These are phyloP conservation scores for Chalciporus sphaerocephalus DNA, from an alignment of 768 basidiomycete species.

Conservation along the genomic window DNA sequence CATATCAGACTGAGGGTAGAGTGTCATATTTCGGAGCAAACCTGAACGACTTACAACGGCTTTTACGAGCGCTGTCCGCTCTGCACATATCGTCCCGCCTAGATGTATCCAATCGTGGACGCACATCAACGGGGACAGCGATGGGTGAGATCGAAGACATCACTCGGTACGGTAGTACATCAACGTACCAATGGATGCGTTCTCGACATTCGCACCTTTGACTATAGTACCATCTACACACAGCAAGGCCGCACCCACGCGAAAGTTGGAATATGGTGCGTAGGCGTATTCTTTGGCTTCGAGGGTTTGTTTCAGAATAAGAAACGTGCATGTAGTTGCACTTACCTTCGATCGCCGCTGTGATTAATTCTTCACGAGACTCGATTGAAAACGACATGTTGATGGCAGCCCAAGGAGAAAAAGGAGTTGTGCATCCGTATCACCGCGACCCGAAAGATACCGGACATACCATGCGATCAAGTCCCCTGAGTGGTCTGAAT, in stretches of 20 bases:
- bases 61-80: slow-evolving; percentile 92
- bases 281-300: slow-evolving; percentile 71
- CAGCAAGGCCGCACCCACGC: slow-evolving; percentile 86
- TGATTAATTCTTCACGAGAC: slow-evolving; percentile 48
- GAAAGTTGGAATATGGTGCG: slow-evolving; percentile 85
- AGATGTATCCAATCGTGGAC: background rate
- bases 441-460: background rate
- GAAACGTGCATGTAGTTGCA: background rate
- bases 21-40: background rate
- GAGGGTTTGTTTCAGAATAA: background rate
- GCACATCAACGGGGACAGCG: background rate
- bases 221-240: slow-evolving; percentile 66
- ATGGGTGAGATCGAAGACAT: background rate
- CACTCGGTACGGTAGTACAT: no score
- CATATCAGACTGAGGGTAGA: background rate
- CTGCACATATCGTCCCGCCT: slow-evolving; percentile 93
- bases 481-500: no score
- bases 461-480: no score
- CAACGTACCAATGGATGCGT: slow-evolving; percentile 88
- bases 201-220: slow-evolving; percentile 90
- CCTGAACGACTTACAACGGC: slow-evolving; percentile 59
- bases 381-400: slow-evolving; percentile 33
- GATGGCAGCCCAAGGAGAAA: background rate
- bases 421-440: no score
- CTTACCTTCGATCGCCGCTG: slow-evolving; percentile 38